A percentile compares a stretch with the other conserved stretches of the same genome.
Conservation (phyloP, 805 yeast genomes). For the Yarrowia sp. region DNA sequence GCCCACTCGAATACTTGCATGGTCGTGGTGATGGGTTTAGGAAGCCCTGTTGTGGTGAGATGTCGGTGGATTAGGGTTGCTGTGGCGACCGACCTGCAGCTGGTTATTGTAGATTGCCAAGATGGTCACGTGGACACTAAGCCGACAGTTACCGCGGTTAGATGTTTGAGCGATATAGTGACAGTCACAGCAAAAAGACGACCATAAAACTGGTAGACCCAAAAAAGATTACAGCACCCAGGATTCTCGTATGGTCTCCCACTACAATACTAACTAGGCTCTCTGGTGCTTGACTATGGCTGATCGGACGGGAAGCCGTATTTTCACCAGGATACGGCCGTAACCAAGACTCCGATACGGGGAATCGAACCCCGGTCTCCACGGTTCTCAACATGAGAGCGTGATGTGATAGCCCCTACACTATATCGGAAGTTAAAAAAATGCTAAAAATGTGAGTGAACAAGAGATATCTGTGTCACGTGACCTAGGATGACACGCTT, state of each 20-base stretch:
- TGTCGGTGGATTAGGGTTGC: slow-evolving; percentile 19
- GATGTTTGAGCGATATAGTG: not conserved
- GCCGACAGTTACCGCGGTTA: too few relatives aligned
- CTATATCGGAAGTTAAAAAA: not conserved
- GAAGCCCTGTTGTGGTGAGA: not conserved
- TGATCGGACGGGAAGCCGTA: slow-evolving; percentile 26
- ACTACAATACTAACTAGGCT: slow-evolving; percentile 25
- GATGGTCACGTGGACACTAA: not conserved
- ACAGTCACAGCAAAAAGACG: not conserved
- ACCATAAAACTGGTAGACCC: too few relatives aligned
- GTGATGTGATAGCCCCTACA: slow-evolving; percentile 26
- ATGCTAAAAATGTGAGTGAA: not conserved
- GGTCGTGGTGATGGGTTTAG: slow-evolving; percentile 13
- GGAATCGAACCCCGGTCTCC: slow-evolving; percentile 26
- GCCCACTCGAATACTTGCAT: slow-evolving; percentile 69
- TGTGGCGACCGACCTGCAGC: not conserved
- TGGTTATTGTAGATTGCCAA: not conserved
- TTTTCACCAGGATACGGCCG: slow-evolving; percentile 26
- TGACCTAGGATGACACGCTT: not conserved
- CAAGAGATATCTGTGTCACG: not conserved
- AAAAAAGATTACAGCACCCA: slow-evolving; percentile 24
- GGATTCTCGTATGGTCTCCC: slow-evolving; percentile 26
- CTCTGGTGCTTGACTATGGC: slow-evolving; percentile 26
- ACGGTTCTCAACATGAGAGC: slow-evolving; percentile 22
- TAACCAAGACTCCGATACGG: slow-evolving; percentile 24